phyloP scores from a whole-genome alignment of 192 early-diverging fungal species.

The Podila verticillata region DNA sequence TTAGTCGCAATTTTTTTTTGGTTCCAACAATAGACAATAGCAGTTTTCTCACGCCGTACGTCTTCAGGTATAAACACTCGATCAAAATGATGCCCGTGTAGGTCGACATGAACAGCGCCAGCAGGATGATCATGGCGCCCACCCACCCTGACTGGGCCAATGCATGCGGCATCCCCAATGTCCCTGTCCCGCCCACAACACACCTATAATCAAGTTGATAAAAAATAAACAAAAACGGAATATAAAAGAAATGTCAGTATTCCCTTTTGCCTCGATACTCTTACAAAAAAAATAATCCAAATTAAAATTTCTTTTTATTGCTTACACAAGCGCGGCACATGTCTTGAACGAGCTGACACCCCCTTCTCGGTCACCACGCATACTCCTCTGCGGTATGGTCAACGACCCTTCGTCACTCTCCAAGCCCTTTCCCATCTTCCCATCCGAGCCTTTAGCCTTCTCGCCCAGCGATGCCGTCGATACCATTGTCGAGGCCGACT shows the following conservation, averaged over 20 bases:
- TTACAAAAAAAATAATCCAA: background rate
- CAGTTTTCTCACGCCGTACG: conserved; percentile 20
- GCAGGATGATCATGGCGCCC: conserved; percentile 52
- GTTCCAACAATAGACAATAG: conserved; percentile 8
- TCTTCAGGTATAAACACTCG: conserved; percentile 58
- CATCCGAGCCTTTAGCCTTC: no score
- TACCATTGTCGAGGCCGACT: conserved; percentile 15
- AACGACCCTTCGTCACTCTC: background rate
- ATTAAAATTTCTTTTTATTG: background rate
- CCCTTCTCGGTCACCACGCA: background rate
- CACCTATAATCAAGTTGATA: conserved; percentile 40
- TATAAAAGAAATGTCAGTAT: background rate
- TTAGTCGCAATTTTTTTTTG: background rate
- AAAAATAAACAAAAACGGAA: conserved; percentile 6
- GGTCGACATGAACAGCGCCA: conserved; percentile 60
- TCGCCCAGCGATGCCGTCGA: background rate
- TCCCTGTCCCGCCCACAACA: conserved; percentile 67
- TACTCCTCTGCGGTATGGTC: background rate
- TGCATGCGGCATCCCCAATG: conserved; percentile 66
- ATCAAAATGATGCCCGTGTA: conserved; percentile 67
- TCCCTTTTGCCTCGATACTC: background rate
- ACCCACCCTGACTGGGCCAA: conserved; percentile 66
- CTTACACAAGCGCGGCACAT: conserved; percentile 24
- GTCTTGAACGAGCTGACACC: conserved; percentile 25
- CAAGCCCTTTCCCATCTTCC: background rate